These are phyloP conservation scores for Geotrichum siamense DNA, from an alignment of 1,139 yeast genomes.

Conservation along the genomic window DNA sequence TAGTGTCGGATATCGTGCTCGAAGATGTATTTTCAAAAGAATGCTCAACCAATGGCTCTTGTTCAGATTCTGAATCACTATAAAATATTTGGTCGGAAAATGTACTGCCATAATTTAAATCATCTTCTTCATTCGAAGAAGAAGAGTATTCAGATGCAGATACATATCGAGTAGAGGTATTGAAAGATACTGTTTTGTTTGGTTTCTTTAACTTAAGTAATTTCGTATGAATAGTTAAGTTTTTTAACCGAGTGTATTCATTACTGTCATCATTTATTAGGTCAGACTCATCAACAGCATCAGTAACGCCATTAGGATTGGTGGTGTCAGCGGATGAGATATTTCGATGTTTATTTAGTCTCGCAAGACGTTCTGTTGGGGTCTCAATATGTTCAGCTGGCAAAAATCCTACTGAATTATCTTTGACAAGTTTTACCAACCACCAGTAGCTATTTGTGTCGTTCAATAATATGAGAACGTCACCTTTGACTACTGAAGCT, in stretches of 20 bases:
- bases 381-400: constrained; percentile 96
- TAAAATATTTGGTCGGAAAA: constrained; percentile 23
- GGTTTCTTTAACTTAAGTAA: constrained; percentile 2
- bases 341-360: constrained; percentile 87
- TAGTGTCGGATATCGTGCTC: too few species aligned
- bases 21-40: too few species aligned
- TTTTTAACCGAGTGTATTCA: background rate
- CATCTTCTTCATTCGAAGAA: constrained; percentile 24
- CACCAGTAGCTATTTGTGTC: constrained; percentile 97
- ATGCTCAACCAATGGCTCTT: background rate
- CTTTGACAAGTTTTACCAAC: constrained; percentile 68
- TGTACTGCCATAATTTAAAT: too few species aligned
- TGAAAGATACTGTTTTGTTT: constrained; percentile 25
- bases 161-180: constrained; percentile 24
- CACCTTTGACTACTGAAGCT: constrained; percentile 72
- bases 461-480: constrained; percentile 71
- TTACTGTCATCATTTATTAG: background rate
- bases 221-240: background rate
- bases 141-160: constrained; percentile 29
- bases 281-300: background rate
- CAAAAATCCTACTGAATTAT: constrained; percentile 68
- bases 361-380: constrained; percentile 81
- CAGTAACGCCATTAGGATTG: constrained; percentile 4
- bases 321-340: constrained; percentile 41
- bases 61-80: constrained; percentile 22